Percentiles rank a stretch among this genome's conserved stretches.
phyloP scores from a whole-genome alignment of 2,329 filamentous ascomycete genomes.

The Stenocarpella maydis region DNA sequence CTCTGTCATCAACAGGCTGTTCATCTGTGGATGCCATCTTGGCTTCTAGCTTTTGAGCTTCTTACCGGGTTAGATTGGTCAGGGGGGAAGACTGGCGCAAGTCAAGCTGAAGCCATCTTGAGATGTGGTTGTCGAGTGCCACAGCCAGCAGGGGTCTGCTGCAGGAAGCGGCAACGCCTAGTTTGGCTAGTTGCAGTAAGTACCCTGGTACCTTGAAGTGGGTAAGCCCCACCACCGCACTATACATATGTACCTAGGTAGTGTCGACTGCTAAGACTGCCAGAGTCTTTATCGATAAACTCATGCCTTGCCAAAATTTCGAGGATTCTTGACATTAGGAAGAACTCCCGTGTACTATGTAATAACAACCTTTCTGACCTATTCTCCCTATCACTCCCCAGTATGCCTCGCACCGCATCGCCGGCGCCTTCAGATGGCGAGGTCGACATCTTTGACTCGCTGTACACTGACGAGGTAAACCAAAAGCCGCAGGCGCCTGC shows the following conservation, averaged over 20 bases:
- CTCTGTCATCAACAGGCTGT: constrained; percentile 54
- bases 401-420: constrained; percentile 80
- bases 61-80: constrained; percentile 31
- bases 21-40: constrained; percentile 60
- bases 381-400: neutral
- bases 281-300: constrained; percentile 26
- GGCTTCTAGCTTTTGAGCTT: constrained; percentile 22
- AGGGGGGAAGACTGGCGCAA: constrained; percentile 31
- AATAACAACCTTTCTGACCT: neutral
- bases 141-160: neutral
- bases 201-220: neutral
- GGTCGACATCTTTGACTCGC: constrained; percentile 83
- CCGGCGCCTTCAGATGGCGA: constrained; percentile 89
- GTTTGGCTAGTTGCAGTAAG: too few relatives aligned
- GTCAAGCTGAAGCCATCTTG: constrained; percentile 6
- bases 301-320: constrained; percentile 14
- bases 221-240: constrained; percentile 9
- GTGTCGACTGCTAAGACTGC: neutral
- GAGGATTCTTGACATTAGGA: neutral
- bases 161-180: neutral
- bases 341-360: neutral
- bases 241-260: too few relatives aligned
- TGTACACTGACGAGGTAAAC: constrained; percentile 69
- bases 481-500: constrained; percentile 46
- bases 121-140: constrained; percentile 8